A percentile compares a stretch with the other conserved stretches of the same genome.
Conservation (phyloP, 164 flowering plant species). For the grape (Vitis vinifera) region DNA sequence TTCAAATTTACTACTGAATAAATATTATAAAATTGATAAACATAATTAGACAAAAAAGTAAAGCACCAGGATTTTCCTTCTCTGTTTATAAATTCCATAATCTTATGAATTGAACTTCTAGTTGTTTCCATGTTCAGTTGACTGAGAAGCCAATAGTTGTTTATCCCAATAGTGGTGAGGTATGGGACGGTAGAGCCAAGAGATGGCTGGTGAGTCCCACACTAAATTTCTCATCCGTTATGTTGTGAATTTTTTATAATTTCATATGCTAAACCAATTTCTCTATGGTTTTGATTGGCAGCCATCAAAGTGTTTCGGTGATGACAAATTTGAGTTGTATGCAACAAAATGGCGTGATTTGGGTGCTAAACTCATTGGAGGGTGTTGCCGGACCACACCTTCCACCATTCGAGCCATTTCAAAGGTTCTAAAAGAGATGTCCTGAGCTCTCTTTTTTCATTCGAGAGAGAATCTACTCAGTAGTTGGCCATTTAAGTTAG, state of each 20-base stretch:
- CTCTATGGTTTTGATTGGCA: constrained; percentile 24
- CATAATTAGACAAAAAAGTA: too few species aligned
- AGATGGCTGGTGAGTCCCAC: constrained; percentile 77
- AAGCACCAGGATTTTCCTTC: background rate
- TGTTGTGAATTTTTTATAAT: too few species aligned
- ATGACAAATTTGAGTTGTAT: constrained; percentile 50
- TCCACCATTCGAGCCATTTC: constrained; percentile 61
- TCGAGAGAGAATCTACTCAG: background rate
- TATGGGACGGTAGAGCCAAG: constrained; percentile 82
- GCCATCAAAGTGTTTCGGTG: constrained; percentile 68
- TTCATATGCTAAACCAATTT: too few species aligned
- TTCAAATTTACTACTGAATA: background rate
- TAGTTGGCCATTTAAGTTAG: background rate
- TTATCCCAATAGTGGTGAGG: constrained; percentile 91
- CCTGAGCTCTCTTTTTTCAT: background rate
- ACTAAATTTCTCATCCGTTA: background rate
- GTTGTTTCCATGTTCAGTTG: constrained; percentile 34
- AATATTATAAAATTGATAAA: background rate
- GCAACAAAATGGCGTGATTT: constrained; percentile 69
- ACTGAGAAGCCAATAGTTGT: constrained; percentile 64
- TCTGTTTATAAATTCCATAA: background rate
- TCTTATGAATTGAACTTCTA: background rate
- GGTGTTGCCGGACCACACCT: constrained; percentile 88
- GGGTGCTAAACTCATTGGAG: constrained; percentile 86
- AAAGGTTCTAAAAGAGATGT: constrained; percentile 34